Conservation (phyloP, 192 early-diverging fungal genomes). For the Coemansia sp. region DNA sequence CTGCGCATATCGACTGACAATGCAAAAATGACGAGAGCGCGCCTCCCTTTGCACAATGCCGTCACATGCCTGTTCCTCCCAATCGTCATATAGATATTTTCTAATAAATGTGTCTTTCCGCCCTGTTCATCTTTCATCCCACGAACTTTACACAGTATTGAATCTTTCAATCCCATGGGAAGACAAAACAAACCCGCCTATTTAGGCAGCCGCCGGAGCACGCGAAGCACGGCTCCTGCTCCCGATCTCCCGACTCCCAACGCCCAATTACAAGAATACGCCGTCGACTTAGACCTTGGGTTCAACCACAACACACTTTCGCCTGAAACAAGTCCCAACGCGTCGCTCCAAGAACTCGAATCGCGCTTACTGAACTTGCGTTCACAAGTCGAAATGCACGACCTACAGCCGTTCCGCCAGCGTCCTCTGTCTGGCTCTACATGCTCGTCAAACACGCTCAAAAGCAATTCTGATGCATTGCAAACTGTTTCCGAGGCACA, state of each 20-base stretch:
- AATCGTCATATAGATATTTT: too few species aligned
- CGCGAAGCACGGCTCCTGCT: neutral
- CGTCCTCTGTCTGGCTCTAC: neutral
- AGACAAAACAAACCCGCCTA: neutral
- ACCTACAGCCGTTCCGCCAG: neutral
- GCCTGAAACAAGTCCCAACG: neutral
- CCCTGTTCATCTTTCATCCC: neutral
- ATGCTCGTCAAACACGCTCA: constrained; percentile 2
- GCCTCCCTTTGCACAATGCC: too few species aligned
- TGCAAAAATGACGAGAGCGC: too few species aligned
- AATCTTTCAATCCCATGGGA: constrained; percentile 2
- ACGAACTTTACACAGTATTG: neutral
- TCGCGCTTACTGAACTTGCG: neutral
- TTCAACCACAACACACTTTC: neutral
- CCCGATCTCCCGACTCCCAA: neutral
- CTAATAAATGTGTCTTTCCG: neutral
- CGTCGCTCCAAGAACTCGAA: constrained; percentile 10
- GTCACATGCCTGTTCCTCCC: too few species aligned
- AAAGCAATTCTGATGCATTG: neutral
- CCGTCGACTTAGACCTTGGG: constrained; percentile 1
- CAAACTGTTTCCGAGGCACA: neutral
- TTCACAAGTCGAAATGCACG: neutral
- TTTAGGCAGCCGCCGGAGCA: neutral
- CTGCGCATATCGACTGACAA: too few species aligned
- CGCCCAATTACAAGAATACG: neutral